Conservation (phyloP, 768 basidiomycete species). For the Kwoniella sp. region DNA sequence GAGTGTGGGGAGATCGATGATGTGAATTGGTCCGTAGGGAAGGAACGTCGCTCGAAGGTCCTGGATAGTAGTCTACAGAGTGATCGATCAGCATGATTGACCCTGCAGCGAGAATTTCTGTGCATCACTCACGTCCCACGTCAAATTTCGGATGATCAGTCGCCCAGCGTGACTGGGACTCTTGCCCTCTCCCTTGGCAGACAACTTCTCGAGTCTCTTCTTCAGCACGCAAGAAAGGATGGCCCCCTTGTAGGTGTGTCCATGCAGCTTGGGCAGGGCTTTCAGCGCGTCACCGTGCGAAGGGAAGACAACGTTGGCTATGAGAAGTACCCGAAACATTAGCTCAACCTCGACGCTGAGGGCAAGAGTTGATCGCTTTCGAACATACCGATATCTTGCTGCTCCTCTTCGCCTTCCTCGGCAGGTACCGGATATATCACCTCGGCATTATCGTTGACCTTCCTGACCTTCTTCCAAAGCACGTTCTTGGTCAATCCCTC, state of each 20-base stretch:
- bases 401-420: constrained; percentile 39
- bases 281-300: constrained; percentile 69
- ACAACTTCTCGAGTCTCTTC: constrained; percentile 70
- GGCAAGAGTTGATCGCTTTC: not conserved
- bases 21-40: constrained; percentile 82
- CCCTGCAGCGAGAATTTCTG: not conserved
- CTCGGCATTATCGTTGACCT: constrained; percentile 46
- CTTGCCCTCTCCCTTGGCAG: constrained; percentile 57
- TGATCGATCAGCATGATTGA: not conserved
- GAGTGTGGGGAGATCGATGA: constrained; percentile 73
- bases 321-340: not conserved
- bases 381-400: constrained; percentile 36
- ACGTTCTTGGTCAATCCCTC: constrained; percentile 51
- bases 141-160: constrained; percentile 87
- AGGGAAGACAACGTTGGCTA: constrained; percentile 74
- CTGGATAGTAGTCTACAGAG: constrained; percentile 68
- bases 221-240: constrained; percentile 85
- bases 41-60: constrained; percentile 85
- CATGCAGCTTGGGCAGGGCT: constrained; percentile 79
- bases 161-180: constrained; percentile 71
- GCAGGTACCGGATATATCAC: constrained; percentile 43
- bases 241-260: constrained; percentile 86
- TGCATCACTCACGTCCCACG: constrained; percentile 61
- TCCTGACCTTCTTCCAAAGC: constrained; percentile 55
- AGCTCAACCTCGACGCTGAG: too few relatives aligned